phyloP scores from a whole-genome alignment of 75 land plant genomes.

The Pseudotsuga menziesii region DNA sequence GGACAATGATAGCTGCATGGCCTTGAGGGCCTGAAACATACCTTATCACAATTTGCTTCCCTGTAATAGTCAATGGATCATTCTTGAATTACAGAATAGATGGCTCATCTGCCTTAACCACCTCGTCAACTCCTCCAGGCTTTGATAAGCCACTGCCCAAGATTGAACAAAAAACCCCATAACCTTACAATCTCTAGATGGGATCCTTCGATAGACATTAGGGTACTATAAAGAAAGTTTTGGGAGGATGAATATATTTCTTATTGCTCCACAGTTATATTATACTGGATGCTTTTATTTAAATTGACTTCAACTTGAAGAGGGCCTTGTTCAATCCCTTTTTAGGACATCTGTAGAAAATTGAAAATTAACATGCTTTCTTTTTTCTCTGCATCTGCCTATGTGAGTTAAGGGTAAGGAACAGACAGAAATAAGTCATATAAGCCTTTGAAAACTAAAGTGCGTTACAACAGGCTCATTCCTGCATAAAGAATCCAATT shows the following conservation, averaged over 20 bases:
- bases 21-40: not conserved
- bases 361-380: not conserved
- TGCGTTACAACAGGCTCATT: not conserved
- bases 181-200: not conserved
- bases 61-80: no score
- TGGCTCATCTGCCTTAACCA: not conserved
- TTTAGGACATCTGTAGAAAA: not conserved
- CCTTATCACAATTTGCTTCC: no score
- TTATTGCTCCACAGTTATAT: not conserved
- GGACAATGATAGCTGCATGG: not conserved
- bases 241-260: not conserved
- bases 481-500: conserved; percentile 7
- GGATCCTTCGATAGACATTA: not conserved
- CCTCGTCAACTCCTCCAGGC: not conserved
- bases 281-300: not conserved
- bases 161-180: not conserved
- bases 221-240: no score
- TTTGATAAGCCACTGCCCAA: not conserved
- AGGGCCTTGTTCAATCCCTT: no score
- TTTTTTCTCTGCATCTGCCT: not conserved
- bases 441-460: not conserved
- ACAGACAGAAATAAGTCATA: not conserved
- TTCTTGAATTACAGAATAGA: not conserved
- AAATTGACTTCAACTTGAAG: not conserved
- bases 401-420: not conserved